phyloP scores from a whole-genome alignment of 208 protist species.

The Wallacemonas collosoma region DNA sequence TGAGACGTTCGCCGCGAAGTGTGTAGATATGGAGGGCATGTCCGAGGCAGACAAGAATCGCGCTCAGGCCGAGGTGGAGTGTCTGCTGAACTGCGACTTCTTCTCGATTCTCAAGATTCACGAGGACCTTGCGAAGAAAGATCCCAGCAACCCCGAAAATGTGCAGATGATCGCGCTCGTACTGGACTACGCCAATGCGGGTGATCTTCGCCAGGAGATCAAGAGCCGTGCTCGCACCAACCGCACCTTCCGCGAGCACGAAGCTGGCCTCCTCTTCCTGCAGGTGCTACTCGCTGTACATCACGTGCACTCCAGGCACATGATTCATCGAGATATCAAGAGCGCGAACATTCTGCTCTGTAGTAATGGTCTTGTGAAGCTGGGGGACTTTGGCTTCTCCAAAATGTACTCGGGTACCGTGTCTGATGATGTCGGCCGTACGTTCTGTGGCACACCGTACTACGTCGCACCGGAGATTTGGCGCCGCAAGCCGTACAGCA shows the following conservation, averaged over 20 bases:
- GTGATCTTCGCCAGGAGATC: constrained; percentile 81
- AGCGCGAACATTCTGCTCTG: constrained; percentile 83
- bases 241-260: constrained; percentile 63
- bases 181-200: constrained; percentile 86
- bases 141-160: constrained; percentile 49
- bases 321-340: constrained; percentile 91
- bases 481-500: constrained; percentile 90
- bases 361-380: constrained; percentile 79
- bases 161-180: constrained; percentile 74
- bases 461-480: constrained; percentile 94
- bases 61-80: constrained; percentile 65
- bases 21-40: constrained; percentile 75
- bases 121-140: constrained; percentile 66
- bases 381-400: constrained; percentile 88
- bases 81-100: constrained; percentile 72
- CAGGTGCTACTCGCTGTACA: constrained; percentile 79
- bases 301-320: constrained; percentile 80
- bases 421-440: constrained; percentile 52
- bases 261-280: constrained; percentile 67
- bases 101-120: constrained; percentile 86
- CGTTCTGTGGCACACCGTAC: constrained; percentile 90
- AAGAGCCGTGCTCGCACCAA: constrained; percentile 47
- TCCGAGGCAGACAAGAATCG: constrained; percentile 76
- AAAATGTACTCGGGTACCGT: constrained; percentile 60
- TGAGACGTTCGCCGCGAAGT: constrained; percentile 68